These are phyloP conservation scores for Gentiana straminea DNA, from an alignment of 257 asterid species.

Conservation along the genomic window DNA sequence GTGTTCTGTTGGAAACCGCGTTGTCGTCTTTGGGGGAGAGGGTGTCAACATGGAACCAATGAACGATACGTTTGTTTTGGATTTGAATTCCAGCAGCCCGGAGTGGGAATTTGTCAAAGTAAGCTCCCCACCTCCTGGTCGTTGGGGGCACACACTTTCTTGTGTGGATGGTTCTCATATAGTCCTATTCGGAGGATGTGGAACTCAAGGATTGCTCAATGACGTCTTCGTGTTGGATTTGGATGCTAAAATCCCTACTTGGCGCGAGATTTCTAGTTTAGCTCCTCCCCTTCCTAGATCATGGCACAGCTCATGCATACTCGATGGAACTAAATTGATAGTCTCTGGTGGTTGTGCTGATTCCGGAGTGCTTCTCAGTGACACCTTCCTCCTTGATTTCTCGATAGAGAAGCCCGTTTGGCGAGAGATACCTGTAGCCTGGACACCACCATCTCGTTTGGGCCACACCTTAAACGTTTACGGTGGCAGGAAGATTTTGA, in stretches of 20 bases:
- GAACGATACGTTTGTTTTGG: constrained; percentile 87
- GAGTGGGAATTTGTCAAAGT: constrained; percentile 82
- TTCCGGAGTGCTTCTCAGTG: constrained; percentile 82
- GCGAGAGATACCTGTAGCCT: constrained; percentile 80
- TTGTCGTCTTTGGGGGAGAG: constrained; percentile 91
- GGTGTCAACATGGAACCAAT: constrained; percentile 96
- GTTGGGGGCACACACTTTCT: constrained; percentile 97
- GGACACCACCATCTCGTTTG: constrained; percentile 92
- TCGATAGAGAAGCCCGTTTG: constrained; percentile 74
- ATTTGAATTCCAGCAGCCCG: constrained; percentile 63
- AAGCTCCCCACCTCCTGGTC: constrained; percentile 88
- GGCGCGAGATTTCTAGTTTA: constrained; percentile 90
- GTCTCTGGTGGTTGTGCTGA: constrained; percentile 96
- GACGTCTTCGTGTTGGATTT: constrained; percentile 86
- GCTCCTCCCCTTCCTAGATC: constrained; percentile 97
- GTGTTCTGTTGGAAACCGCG: constrained; percentile 90
- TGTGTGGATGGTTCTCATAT: constrained; percentile 85
- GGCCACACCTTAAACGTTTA: constrained; percentile 80
- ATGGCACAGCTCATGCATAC: constrained; percentile 97
- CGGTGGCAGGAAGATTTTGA: constrained; percentile 75
- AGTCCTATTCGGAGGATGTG: constrained; percentile 90
- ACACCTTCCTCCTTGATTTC: constrained; percentile 75
- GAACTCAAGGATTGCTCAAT: constrained; percentile 83
- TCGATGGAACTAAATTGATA: constrained; percentile 83
- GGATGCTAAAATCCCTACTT: constrained; percentile 74